Evolutionary conservation across 805 yeast genomes (phyloP), one percentile per base, ranked within the genome.

Genomic region (Lipomyces starkeyi): DNA sequence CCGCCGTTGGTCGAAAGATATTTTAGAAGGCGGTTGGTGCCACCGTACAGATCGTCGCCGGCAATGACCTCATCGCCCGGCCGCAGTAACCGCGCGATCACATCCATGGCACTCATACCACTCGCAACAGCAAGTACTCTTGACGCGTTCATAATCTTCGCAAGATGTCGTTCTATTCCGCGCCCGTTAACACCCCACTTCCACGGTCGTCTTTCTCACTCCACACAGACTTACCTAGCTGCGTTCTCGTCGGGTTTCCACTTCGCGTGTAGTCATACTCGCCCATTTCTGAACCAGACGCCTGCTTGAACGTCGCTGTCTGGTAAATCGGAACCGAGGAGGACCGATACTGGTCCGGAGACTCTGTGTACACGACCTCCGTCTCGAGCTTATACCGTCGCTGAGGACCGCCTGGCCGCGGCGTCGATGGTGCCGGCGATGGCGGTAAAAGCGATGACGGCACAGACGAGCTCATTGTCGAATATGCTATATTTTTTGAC

Each of bases 41-140:
- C 98, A 63, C 98, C 98, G 76, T 93, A 93, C 71, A 93, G 84
- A 77, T 93, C 98, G 77, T 91, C 95, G 63, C 98, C 98, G 4
- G 97, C 97, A 73, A 93, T 86, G 43, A 93, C 93, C 78, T 91
- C 92, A 76, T 91, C 96, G n/a, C 93, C 93, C 0, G 97, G 94
- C 53, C 74, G 74, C 69, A 93, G 82, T 61, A 90, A 80, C 58
- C 96, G 84, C 54, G 91, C 84, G 66, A 93, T 89, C 37, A 92
- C 93, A 76, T 94, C 98, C 70, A 91, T 82, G 65, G 97, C 93
- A 2, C 96, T 89, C 98, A 93, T 93, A 32, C 98, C 98, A 59
- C 93, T 87, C 60, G 93, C 87, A 11, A 93, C 97, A 3, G 96
- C 97, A 74, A 85, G 89, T 0, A 91, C 87, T 61, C 88, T 84